These are phyloP conservation scores for Lanmaoa rubissima DNA, from an alignment of 768 basidiomycete genomes.

Conservation along the genomic window DNA sequence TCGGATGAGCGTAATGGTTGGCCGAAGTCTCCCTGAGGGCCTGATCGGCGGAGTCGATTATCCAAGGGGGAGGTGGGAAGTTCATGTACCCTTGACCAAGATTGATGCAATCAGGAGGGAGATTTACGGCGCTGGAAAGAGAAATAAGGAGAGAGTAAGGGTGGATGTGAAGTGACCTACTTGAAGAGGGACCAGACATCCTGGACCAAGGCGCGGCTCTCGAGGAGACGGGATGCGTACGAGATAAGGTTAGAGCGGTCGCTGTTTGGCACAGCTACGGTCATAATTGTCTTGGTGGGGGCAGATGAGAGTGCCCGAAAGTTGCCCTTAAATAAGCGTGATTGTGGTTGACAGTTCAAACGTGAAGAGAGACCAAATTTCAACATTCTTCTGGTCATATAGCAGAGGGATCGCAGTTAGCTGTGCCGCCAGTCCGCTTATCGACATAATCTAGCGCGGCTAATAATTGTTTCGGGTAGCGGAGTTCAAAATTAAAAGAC, in stretches of 20 bases:
- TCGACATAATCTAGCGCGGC: too few species aligned
- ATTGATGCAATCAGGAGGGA: constrained; percentile 92
- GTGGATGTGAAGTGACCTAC: constrained; percentile 35
- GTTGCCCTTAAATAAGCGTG: neutral
- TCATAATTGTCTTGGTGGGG: neutral
- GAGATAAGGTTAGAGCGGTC: constrained; percentile 56
- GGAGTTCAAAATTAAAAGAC: too few species aligned
- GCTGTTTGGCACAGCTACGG: neutral
- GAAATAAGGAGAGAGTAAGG: constrained; percentile 8
- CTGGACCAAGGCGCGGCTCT: constrained; percentile 73
- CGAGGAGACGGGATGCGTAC: constrained; percentile 67
- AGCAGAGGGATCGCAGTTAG: too few species aligned
- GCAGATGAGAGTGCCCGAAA: neutral
- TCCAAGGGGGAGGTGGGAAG: constrained; percentile 81
- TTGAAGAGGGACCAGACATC: constrained; percentile 95
- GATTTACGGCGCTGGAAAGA: constrained; percentile 69
- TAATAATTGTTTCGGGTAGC: too few species aligned
- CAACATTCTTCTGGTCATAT: neutral
- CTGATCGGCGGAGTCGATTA: constrained; percentile 67
- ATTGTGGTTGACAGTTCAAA: neutral
- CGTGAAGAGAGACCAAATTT: neutral
- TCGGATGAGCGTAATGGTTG: constrained; percentile 92
- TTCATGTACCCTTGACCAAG: constrained; percentile 96
- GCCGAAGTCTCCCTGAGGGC: constrained; percentile 60
- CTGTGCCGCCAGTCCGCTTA: too few species aligned